Conservation (phyloP, 129 eudicot genomes). For the Arctium minus region DNA sequence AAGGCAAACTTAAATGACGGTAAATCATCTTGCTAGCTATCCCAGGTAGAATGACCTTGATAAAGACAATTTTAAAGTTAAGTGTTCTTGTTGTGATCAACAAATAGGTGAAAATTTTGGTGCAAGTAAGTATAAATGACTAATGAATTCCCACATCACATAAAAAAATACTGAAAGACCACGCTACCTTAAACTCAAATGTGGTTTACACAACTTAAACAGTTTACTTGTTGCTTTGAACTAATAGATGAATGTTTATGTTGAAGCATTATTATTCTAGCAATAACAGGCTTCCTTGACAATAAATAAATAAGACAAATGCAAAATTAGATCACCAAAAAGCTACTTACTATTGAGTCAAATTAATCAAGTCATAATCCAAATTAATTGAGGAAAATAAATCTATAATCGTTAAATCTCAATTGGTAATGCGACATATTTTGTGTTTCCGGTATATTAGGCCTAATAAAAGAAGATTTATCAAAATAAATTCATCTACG, state of each 20-base stretch:
- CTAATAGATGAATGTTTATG: neutral
- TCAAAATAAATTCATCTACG: neutral
- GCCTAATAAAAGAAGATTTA: neutral
- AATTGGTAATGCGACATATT: neutral
- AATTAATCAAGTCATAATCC: neutral
- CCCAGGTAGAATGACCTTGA: neutral
- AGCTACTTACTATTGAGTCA: neutral
- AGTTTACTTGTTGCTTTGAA: neutral
- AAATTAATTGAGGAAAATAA: neutral
- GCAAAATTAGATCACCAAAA: neutral
- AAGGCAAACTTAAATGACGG: neutral
- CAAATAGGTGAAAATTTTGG: neutral
- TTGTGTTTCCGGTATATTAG: neutral
- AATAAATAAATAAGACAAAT: neutral
- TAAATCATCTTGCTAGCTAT: neutral
- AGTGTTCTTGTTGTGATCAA: no score
- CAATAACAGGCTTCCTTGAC: neutral
- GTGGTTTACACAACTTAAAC: neutral
- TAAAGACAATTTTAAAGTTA: neutral
- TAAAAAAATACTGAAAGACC: neutral
- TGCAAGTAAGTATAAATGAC: neutral
- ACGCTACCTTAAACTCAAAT: neutral
- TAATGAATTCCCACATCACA: neutral
- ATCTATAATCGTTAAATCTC: neutral
- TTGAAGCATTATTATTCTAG: neutral